Conservation (phyloP, 2,329 filamentous ascomycete genomes). For the Fusarium azukiicola region DNA sequence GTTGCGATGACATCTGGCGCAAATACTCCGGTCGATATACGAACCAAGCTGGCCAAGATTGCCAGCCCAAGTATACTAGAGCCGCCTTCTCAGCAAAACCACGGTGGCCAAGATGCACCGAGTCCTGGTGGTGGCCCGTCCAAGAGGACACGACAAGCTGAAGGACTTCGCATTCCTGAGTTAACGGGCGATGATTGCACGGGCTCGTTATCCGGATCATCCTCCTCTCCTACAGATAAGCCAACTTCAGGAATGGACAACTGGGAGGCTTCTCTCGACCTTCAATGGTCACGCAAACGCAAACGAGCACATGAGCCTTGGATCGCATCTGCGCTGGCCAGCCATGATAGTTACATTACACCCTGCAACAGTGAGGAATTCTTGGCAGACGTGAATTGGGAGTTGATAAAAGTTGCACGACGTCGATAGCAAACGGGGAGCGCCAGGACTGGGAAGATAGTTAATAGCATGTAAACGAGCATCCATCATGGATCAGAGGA, state of each 20-base stretch:
- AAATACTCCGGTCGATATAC: not conserved
- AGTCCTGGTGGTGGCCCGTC: not conserved
- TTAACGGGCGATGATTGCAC: not conserved
- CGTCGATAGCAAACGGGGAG: not conserved
- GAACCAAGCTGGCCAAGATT: not conserved
- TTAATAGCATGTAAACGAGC: too few species aligned
- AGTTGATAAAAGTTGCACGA: not conserved
- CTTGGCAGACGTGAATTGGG: conserved; percentile 15
- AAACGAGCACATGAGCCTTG: not conserved
- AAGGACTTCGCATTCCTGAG: not conserved
- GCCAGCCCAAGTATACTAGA: not conserved
- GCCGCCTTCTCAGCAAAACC: not conserved
- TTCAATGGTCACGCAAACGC: conserved; percentile 1
- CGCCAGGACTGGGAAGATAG: too few species aligned
- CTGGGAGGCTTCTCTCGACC: not conserved
- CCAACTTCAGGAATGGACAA: not conserved
- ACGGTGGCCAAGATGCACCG: not conserved
- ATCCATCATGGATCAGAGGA: too few species aligned
- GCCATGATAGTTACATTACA: not conserved
- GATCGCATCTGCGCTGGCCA: not conserved
- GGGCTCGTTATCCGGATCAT: not conserved
- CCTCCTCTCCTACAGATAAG: not conserved
- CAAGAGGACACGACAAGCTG: not conserved
- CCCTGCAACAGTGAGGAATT: not conserved
- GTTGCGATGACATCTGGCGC: not conserved